Conservation (phyloP, 345 rosid genomes). For the Eucalyptus camaldulensis region DNA sequence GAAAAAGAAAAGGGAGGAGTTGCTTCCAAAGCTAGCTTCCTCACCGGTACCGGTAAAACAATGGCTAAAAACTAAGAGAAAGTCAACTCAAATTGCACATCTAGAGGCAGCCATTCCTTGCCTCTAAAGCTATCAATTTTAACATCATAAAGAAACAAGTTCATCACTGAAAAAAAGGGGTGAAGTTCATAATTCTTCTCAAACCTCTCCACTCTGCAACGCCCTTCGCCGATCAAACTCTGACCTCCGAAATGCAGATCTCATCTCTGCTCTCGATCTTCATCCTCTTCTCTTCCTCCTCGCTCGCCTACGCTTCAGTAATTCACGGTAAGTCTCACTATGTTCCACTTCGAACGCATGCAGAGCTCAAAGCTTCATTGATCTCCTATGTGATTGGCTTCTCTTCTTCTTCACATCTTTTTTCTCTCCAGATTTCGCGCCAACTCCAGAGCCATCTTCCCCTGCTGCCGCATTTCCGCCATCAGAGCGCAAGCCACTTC, state of each 20-base stretch:
- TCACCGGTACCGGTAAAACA: neutral
- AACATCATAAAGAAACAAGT: neutral
- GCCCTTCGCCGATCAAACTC: neutral
- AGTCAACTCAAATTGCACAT: neutral
- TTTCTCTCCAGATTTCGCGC: constrained; percentile 7
- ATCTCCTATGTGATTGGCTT: neutral
- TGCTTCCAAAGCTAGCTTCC: neutral
- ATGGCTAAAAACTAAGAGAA: neutral
- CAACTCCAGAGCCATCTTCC: constrained; percentile 1
- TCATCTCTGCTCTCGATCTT: neutral
- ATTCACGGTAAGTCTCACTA: neutral
- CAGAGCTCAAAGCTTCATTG: neutral
- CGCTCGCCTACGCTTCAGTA: neutral
- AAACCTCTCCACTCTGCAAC: neutral
- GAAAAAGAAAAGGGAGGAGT: neutral
- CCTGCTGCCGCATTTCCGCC: neutral
- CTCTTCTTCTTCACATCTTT: neutral
- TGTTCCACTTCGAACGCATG: neutral
- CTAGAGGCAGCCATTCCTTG: neutral
- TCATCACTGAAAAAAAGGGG: neutral
- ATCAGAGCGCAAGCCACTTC: neutral
- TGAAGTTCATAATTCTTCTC: neutral
- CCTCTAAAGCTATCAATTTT: neutral
- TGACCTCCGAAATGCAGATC: constrained; percentile 2
- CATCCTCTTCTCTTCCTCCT: neutral